Conservation (phyloP, 202 grass and related monocot species). For the Sporobolus alterniflorus region DNA sequence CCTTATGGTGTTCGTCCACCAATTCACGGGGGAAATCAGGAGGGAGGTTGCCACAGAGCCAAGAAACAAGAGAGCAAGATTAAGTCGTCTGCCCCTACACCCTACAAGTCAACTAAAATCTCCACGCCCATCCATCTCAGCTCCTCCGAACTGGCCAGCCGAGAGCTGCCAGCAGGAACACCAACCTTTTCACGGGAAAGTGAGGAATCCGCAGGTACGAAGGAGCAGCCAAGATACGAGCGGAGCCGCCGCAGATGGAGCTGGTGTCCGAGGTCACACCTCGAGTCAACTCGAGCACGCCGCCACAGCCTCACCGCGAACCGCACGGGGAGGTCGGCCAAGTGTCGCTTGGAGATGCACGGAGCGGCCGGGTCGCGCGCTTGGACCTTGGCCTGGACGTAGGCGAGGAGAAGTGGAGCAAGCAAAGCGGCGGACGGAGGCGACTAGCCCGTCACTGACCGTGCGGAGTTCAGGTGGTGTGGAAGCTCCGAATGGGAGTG, state of each 20-base stretch:
- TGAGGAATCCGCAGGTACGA: background rate
- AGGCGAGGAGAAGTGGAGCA: background rate
- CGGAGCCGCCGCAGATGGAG: conserved; percentile 5
- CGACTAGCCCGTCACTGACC: conserved; percentile 12
- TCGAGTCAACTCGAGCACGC: conserved; percentile 17
- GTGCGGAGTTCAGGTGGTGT: conserved; percentile 2
- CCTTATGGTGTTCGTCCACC: conserved; percentile 10
- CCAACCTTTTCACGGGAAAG: background rate
- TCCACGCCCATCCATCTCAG: conserved; percentile 28
- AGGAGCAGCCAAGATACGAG: background rate
- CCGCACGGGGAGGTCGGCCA: conserved; percentile 9
- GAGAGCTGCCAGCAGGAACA: background rate
- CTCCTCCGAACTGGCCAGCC: conserved; percentile 32
- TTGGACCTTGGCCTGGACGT: conserved; percentile 18
- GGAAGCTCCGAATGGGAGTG: background rate
- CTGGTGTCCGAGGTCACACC: conserved; percentile 1
- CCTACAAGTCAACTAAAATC: conserved; percentile 48
- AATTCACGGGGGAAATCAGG: conserved; percentile 20
- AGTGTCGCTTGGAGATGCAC: background rate
- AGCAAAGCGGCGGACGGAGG: conserved; percentile 21
- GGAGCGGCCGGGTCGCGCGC: background rate
- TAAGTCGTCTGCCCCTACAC: background rate
- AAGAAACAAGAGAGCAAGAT: conserved; percentile 40
- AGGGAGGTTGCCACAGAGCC: conserved; percentile 3
- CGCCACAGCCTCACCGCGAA: conserved; percentile 5